phyloP scores from a whole-genome alignment of 1,139 yeast genomes.

The Eremothecium gossypii region DNA sequence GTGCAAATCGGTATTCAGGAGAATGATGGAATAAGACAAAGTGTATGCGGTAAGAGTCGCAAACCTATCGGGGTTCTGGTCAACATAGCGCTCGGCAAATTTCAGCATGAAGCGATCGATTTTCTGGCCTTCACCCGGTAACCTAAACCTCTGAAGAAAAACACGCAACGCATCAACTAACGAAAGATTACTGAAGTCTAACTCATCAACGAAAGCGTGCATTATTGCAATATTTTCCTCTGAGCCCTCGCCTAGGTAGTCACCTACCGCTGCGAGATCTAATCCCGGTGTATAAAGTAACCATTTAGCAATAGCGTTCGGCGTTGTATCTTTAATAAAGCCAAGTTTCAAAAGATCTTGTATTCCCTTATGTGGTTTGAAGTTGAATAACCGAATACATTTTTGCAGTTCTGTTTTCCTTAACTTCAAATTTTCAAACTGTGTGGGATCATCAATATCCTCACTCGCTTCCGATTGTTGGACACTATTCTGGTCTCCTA shows the following conservation, averaged over 20 bases:
- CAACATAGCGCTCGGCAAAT: constrained; percentile 85
- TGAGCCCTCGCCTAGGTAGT: constrained; percentile 84
- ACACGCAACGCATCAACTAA: constrained; percentile 82
- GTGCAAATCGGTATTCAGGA: constrained; percentile 92
- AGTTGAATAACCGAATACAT: constrained; percentile 72
- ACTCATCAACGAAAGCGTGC: constrained; percentile 88
- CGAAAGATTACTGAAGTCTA: constrained; percentile 61
- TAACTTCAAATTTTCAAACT: constrained; percentile 77
- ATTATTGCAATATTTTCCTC: constrained; percentile 68
- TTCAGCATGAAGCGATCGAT: constrained; percentile 94
- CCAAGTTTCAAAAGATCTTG: constrained; percentile 50
- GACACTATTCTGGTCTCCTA: constrained; percentile 1
- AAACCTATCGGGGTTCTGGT: constrained; percentile 78
- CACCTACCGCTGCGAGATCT: constrained; percentile 82
- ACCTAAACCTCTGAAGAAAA: constrained; percentile 77
- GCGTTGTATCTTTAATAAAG: constrained; percentile 55
- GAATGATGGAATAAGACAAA: constrained; percentile 81
- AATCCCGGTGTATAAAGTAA: constrained; percentile 69
- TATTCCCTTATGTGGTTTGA: constrained; percentile 76
- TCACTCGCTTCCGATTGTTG: constrained; percentile 7
- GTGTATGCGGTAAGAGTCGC: constrained; percentile 93
- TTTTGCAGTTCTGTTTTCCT: constrained; percentile 74
- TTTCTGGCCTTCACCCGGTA: constrained; percentile 98
- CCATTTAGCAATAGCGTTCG: constrained; percentile 58
- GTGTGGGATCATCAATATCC: constrained; percentile 66